These are phyloP conservation scores for Herpotrichia juniperi DNA, from an alignment of 2,329 filamentous ascomycete species.

Conservation along the genomic window DNA sequence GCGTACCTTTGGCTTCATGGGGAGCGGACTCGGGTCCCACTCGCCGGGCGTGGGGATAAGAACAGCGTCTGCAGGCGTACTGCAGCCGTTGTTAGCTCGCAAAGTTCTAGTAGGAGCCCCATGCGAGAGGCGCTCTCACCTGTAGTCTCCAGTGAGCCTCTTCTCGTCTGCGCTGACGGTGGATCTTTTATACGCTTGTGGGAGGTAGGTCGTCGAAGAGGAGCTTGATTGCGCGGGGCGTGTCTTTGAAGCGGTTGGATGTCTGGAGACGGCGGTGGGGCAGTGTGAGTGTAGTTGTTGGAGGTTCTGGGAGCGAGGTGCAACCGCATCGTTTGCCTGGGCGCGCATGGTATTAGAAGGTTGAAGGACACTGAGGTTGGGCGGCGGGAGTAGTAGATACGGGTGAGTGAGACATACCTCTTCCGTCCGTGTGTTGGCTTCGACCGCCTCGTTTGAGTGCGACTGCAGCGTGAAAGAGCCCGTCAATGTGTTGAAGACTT, in stretches of 20 bases:
- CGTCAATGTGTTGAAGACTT: neutral
- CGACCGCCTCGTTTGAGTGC: neutral
- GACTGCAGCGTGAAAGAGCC: neutral
- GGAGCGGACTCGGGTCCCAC: neutral
- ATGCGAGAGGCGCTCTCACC: constrained; percentile 5
- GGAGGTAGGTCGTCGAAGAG: neutral
- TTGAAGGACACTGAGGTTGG: neutral
- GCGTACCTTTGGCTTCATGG: constrained; percentile 6
- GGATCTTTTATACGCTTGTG: neutral
- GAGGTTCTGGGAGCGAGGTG: neutral
- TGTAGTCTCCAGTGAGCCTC: constrained; percentile 8
- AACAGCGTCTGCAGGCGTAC: constrained; percentile 24
- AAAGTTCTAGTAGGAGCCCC: neutral
- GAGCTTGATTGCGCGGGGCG: neutral
- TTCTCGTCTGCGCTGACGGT: constrained; percentile 6
- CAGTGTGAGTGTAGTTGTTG: neutral
- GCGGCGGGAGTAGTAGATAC: neutral
- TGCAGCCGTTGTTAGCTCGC: neutral
- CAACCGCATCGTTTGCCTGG: constrained; percentile 3
- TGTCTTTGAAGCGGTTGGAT: neutral
- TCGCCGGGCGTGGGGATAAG: neutral
- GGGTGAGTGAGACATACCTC: neutral
- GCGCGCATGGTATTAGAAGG: neutral
- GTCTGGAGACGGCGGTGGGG: neutral
- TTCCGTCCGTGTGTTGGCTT: neutral